These are phyloP conservation scores for Heliosperma pusillum DNA, from an alignment of 148 eudicot genomes.

Conservation along the genomic window DNA sequence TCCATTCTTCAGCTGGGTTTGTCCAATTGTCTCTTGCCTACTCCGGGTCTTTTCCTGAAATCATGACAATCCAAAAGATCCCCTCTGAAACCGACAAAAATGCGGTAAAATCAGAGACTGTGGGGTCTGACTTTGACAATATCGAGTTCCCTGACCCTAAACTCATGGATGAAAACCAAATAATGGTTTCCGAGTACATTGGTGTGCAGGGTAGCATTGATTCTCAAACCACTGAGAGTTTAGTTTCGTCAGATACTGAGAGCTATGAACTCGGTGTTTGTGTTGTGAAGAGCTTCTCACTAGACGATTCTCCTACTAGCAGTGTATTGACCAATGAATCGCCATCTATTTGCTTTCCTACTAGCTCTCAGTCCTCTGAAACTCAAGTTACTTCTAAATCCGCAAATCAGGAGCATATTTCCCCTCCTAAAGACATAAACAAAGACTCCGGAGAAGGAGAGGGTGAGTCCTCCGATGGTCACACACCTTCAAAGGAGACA, in stretches of 20 bases:
- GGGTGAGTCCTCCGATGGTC: slow-evolving; percentile 34
- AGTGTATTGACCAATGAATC: slow-evolving; percentile 60
- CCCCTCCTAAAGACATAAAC: slow-evolving; percentile 14
- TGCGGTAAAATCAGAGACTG: slow-evolving; percentile 25
- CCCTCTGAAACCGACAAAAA: slow-evolving; percentile 17
- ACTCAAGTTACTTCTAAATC: slow-evolving; percentile 43
- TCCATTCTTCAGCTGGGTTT: slow-evolving; percentile 93
- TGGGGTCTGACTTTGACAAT: slow-evolving; percentile 52
- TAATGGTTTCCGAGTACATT: slow-evolving; percentile 84
- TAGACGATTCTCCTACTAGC: slow-evolving; percentile 59
- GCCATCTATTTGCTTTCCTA: slow-evolving; percentile 45
- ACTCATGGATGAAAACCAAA: slow-evolving; percentile 59
- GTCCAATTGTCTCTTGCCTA: slow-evolving; percentile 78
- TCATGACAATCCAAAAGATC: slow-evolving; percentile 47
- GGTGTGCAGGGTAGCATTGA: slow-evolving; percentile 43
- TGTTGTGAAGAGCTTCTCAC: slow-evolving; percentile 47
- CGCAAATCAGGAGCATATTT: slow-evolving; percentile 35
- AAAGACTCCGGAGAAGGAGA: slow-evolving; percentile 41
- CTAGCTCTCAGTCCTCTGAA: slow-evolving; percentile 57
- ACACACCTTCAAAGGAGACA: slow-evolving; percentile 26
- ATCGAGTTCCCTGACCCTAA: slow-evolving; percentile 97
- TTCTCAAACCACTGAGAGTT: slow-evolving; percentile 53
- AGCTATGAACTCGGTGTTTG: slow-evolving; percentile 50
- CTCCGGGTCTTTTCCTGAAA: slow-evolving; percentile 69
- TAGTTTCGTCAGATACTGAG: slow-evolving; percentile 58